Base-by-base conservation (phyloP, 1,284 basidiomycete species). In the Cryptococcus depauperatus region DNA sequence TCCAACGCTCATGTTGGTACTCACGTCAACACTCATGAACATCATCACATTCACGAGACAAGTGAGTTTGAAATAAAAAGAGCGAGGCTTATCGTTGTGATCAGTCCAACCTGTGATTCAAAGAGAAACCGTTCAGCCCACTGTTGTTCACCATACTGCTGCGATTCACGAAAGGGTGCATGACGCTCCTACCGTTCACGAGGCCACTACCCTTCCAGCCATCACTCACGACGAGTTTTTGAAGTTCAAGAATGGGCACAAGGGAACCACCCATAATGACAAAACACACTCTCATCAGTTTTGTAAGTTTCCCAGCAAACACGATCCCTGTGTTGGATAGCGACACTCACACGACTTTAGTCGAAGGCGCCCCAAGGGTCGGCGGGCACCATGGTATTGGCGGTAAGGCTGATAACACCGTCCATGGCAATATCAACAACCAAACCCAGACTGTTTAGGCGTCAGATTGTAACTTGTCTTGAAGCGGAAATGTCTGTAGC, bases 41-140 rank as follows among this genome's bases (percentile, higher is more conserved):
- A 68, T 62, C 66, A 66, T 59, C 66, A 69, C 61, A 65, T 69
- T 47, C 63, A 66, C 55, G 62, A 64, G 56, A 64, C 62, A 25
- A 44, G 59, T 59, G 27, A 43, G 56, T 54, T n/a, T 35, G 14
- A 30, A 22, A 27, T 40, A 6, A 7, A 16, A 40, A 14, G 18
- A n/a, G 8, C 22, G 10, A 14, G 5, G 7, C 35, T 39, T 22
- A 47, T 23, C 4, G 1, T 34, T 35, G 45, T 10, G 50, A 52
- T 35, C 52, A 66, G 61, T 64, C 58, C 59, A 66, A 59, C 69
- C 69, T 26, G 63, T 71, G 48, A 68, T 71, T 46, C 64, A 70
- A 48, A 55, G 61, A 35, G 69, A 71, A 54, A 71, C 69, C 34
- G 44, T 68, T 44, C 58, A 61, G 37, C 64, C 65, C 40, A 71